A percentile compares a stretch with the other conserved stretches of the same genome.
These are phyloP conservation scores for Umbelopsis ramanniana DNA, from an alignment of 192 early-diverging fungal genomes.

Conservation along the genomic window DNA sequence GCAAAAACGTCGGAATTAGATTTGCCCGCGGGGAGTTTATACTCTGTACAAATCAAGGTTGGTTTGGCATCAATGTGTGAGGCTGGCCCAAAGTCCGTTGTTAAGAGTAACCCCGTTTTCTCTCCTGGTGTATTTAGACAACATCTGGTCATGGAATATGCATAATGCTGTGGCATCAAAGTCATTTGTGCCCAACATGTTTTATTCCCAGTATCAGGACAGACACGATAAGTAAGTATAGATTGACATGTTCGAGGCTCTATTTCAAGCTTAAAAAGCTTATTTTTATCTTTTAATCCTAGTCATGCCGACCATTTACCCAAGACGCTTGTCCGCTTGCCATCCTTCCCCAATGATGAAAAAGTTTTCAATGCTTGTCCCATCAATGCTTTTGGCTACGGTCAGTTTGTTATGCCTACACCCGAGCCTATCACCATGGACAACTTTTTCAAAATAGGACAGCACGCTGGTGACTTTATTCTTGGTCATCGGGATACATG, in stretches of 20 bases:
- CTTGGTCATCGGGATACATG: constrained; percentile 39
- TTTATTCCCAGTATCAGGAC: constrained; percentile 40
- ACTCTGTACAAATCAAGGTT: constrained; percentile 40
- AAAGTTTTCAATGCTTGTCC: constrained; percentile 31
- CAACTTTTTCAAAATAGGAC: constrained; percentile 22
- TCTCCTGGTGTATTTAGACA: constrained; percentile 18
- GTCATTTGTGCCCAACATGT: constrained; percentile 26
- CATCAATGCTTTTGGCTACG: constrained; percentile 27
- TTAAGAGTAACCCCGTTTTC: neutral
- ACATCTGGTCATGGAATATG: constrained; percentile 38
- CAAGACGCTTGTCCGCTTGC: constrained; percentile 23
- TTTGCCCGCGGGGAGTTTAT: constrained; percentile 42
- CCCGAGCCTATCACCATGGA: neutral
- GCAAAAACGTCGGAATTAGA: constrained; percentile 39
- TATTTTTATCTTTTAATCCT: neutral
- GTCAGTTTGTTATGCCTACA: constrained; percentile 13
- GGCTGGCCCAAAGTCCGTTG: no score
- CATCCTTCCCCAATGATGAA: constrained; percentile 29
- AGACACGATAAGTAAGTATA: constrained; percentile 30
- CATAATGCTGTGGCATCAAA: constrained; percentile 35
- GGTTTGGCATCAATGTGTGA: neutral
- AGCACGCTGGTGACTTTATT: constrained; percentile 39
- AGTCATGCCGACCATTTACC: constrained; percentile 29
- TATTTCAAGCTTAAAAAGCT: neutral
- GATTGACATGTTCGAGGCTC: neutral